Base-by-base conservation (phyloP, 176 grass and related monocot species). In the Musa schizocarpa region DNA sequence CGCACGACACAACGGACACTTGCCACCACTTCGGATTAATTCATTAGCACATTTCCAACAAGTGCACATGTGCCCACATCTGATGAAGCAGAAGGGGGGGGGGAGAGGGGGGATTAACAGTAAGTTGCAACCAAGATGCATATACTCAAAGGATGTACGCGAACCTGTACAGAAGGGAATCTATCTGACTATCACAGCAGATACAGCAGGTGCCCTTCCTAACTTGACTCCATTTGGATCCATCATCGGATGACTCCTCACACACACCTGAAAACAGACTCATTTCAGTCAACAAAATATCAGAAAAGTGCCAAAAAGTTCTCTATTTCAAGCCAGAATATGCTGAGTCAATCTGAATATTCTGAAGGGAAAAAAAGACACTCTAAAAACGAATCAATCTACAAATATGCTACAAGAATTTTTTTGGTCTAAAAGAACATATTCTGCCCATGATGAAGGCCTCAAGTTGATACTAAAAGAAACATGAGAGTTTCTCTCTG, bases 1-100 rank as follows among this genome's bases (percentile, higher is more conserved):
- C 5, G 95, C 95, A 0, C 88, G 90, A 80, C 95, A 99, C 78
- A 99, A 61, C 1, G 95, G 95, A 57, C 95, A 99, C 75, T 99
- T 99, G 17, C 86, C 95, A 74, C 95, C 88, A 0, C 75, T 76
- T 16, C 86, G 81, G 57, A 94, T 82, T 75, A 99, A 76, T 62
- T 94, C 95, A n/a, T 99, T 92, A 0, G 95, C 95, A 21, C 95
- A 99, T 82, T 91, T 94, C 8, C 86, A 88, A 65, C 95, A 99
- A 21, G 95, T 99, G 78, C 95, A 99, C 95, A 99, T 99, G 84
- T 99, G 95, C 68, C 95, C 95, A 29, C 95, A 99, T 87, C 95
- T 99, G 79, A 75, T 64, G n/a, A 65, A n/a, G 27, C 34, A 43
- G 3, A 62, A 2, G 19, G 20, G 8, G 24, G 11, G 21, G 16